Conservation (phyloP, 2,329 filamentous ascomycete genomes). For the Akanthomyces uredinophilus region DNA sequence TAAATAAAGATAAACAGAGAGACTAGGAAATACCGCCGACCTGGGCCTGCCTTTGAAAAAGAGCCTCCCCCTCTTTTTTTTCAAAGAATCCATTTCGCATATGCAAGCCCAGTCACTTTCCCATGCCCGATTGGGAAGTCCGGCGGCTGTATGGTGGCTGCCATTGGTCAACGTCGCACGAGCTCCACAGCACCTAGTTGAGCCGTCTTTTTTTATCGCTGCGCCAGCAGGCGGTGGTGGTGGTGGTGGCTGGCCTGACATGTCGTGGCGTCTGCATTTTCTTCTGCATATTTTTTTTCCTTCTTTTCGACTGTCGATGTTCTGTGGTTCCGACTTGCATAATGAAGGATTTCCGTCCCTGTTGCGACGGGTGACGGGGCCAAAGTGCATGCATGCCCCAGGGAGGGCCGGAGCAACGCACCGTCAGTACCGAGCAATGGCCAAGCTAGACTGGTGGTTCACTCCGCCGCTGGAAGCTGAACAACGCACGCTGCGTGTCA, state of each 20-base stretch:
- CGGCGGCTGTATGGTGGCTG: not conserved
- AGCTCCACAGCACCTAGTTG: not conserved
- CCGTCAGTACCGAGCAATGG: too few species aligned
- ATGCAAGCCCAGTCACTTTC: not conserved
- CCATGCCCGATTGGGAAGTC: slow-evolving; percentile 5
- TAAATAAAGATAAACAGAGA: too few species aligned
- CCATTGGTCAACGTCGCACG: not conserved
- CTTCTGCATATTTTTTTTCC: not conserved
- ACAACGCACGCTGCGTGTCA: too few species aligned
- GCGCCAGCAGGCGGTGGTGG: too few species aligned
- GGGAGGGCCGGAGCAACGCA: too few species aligned
- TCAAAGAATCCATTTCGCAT: not conserved
- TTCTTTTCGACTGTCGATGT: too few species aligned
- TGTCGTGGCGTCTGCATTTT: not conserved
- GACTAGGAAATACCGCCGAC: too few species aligned
- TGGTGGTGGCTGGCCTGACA: not conserved
- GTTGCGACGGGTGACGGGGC: not conserved
- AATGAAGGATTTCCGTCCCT: not conserved
- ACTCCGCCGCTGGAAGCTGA: too few species aligned
- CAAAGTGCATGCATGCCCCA: not conserved
- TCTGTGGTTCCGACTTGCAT: too few species aligned
- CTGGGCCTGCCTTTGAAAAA: too few species aligned
- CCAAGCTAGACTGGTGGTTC: too few species aligned
- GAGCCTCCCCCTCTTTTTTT: not conserved
- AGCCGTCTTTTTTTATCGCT: too few species aligned